These are phyloP conservation scores for Penicillium thymicola DNA, from an alignment of 2,329 filamentous ascomycete species.

Conservation along the genomic window DNA sequence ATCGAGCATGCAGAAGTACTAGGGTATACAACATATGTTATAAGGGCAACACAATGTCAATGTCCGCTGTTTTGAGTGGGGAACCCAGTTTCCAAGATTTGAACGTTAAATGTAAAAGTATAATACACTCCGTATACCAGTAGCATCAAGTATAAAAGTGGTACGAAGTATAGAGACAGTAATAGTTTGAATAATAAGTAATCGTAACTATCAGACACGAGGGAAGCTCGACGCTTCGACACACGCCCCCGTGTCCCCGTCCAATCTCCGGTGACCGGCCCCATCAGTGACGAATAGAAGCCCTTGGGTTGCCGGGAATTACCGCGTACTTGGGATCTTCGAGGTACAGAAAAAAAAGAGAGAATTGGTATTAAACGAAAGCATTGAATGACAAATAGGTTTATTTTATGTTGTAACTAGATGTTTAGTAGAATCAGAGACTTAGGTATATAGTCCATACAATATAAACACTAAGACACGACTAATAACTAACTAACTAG, in stretches of 20 bases:
- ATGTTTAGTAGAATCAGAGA: neutral
- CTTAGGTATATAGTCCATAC: neutral
- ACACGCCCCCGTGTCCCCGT: neutral
- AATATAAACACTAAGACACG: too few species aligned
- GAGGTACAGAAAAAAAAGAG: neutral
- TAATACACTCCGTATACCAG: neutral
- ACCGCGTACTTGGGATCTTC: conserved; percentile 11
- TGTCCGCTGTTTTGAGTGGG: neutral
- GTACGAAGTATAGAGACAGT: neutral
- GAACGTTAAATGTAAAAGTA: neutral
- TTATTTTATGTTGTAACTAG: neutral
- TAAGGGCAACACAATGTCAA: neutral
- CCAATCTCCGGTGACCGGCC: conserved; percentile 25
- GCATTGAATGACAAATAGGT: neutral
- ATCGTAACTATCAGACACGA: conserved; percentile 14
- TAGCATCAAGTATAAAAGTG: neutral
- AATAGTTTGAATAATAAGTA: conserved; percentile 3
- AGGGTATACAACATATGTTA: neutral
- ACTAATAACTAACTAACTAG: too few species aligned
- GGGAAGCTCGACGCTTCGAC: conserved; percentile 11
- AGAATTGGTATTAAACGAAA: neutral
- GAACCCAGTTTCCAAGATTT: neutral
- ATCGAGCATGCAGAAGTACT: neutral
- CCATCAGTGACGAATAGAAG: conserved; percentile 13
- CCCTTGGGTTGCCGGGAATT: conserved; percentile 19